Evolutionary conservation across 176 grass and related monocot genomes (phyloP).

Genomic region (Aegilops bicornis): DNA sequence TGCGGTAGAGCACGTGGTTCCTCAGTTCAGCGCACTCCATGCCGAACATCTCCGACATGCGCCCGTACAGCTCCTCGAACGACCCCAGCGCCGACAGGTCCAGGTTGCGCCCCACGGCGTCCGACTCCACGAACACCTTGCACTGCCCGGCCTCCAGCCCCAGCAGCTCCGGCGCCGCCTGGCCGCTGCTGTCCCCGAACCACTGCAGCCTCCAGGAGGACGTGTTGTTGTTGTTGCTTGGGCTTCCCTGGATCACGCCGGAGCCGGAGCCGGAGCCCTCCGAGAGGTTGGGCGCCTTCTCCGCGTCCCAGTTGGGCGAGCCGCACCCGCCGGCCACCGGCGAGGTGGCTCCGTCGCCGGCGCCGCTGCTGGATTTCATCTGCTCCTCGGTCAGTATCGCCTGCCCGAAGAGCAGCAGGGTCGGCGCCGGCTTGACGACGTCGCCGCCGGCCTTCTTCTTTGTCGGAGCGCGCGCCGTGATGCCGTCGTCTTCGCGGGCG

Average conservation of each 20-base stretch:
- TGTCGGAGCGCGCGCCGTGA: slow-evolving; percentile 1
- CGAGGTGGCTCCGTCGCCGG: not conserved
- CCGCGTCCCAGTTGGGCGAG: slow-evolving; percentile 48
- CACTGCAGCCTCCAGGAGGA: slow-evolving; percentile 16
- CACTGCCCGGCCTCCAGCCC: slow-evolving; percentile 56
- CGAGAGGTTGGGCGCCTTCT: slow-evolving; percentile 53
- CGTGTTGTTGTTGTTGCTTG: slow-evolving; percentile 30
- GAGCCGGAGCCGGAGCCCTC: slow-evolving; percentile 79
- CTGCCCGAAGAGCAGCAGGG: slow-evolving; percentile 71
- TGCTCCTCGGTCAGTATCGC: slow-evolving; percentile 77
- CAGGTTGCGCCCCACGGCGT: slow-evolving; percentile 77
- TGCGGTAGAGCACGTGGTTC: slow-evolving; percentile 65
- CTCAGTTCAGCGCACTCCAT: slow-evolving; percentile 46
- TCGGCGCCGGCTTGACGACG: slow-evolving; percentile 38
- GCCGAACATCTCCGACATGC: slow-evolving; percentile 66
- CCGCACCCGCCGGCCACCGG: not conserved
- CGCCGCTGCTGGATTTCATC: slow-evolving; percentile 34
- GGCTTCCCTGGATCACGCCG: slow-evolving; percentile 56
- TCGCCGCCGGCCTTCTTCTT: slow-evolving; percentile 15
- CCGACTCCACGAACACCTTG: slow-evolving; percentile 84
- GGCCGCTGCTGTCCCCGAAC: slow-evolving; percentile 14
- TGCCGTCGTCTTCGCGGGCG: not conserved
- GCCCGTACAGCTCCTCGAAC: slow-evolving; percentile 68
- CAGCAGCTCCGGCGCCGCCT: not conserved
- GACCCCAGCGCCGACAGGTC: slow-evolving; percentile 64